Conservation (phyloP, 768 basidiomycete species). For the Phylloporus sp. region DNA sequence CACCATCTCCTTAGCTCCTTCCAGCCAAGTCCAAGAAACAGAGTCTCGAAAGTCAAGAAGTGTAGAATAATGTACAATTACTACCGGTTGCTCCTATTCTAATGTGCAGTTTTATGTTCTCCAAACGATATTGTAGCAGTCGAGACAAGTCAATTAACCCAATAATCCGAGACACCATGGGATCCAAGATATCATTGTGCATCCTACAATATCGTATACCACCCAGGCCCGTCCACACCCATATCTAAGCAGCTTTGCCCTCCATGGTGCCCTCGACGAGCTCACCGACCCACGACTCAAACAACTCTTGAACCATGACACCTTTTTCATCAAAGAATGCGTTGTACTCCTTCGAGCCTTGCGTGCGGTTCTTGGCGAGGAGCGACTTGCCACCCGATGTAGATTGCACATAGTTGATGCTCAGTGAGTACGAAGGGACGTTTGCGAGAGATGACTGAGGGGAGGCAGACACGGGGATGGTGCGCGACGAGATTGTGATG, state of each 20-base stretch:
- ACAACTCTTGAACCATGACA: constrained; percentile 67
- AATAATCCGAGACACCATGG: not conserved
- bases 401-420: constrained; percentile 69
- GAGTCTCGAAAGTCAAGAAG: constrained; percentile 31
- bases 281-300: constrained; percentile 76
- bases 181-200: constrained; percentile 22
- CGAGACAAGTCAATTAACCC: not conserved
- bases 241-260: constrained; percentile 47
- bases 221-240: constrained; percentile 2
- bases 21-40: constrained; percentile 31
- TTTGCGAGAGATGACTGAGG: constrained; percentile 31
- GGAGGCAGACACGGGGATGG: constrained; percentile 41
- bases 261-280: constrained; percentile 73
- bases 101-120: not conserved
- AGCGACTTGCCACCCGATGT: constrained; percentile 84
- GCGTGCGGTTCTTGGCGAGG: constrained; percentile 63
- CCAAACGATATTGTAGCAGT: not conserved
- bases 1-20: constrained; percentile 20
- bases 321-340: constrained; percentile 82
- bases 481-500: constrained; percentile 72
- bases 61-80: constrained; percentile 15
- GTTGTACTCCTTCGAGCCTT: constrained; percentile 55
- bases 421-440: constrained; percentile 66
- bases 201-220: constrained; percentile 29
- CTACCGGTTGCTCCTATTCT: not conserved